Percentiles rank a stretch among this genome's conserved stretches.
phyloP scores from a whole-genome alignment of 1,284 basidiomycete species.

The Cryptococcus amylolentus region DNA sequence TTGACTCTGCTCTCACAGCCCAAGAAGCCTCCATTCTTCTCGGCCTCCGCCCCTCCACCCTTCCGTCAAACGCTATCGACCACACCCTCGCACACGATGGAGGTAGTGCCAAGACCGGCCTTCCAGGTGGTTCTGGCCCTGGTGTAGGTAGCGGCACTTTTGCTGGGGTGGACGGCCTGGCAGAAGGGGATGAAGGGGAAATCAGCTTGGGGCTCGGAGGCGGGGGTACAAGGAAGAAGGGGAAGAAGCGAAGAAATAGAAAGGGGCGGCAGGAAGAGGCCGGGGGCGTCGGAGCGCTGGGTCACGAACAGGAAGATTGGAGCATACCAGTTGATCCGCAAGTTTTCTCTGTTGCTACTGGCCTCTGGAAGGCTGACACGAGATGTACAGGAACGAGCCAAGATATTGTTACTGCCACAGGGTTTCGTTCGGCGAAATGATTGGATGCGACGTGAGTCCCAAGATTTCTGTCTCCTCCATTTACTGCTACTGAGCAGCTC shows the following conservation, averaged over 20 bases:
- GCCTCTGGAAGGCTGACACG: background rate
- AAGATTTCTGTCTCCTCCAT: background rate
- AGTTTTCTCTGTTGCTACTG: conserved; percentile 10
- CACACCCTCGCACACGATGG: conserved; percentile 10
- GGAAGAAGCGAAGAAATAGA: conserved; percentile 10
- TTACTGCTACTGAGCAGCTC: background rate
- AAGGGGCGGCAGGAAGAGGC: conserved; percentile 1
- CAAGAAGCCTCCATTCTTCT: conserved; percentile 46
- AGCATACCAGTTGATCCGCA: conserved; percentile 32
- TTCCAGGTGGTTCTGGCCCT: conserved; percentile 5
- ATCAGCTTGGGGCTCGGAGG: conserved; percentile 28
- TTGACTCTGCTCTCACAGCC: conserved; percentile 50
- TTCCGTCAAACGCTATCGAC: conserved; percentile 32
- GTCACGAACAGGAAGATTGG: conserved; percentile 6
- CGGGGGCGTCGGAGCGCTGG: background rate
- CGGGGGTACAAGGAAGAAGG: conserved; percentile 12
- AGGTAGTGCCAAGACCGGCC: conserved; percentile 1
- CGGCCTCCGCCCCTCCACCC: conserved; percentile 35
- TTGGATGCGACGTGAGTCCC: conserved; percentile 45
- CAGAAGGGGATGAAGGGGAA: conserved; percentile 24
- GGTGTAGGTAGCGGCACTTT: background rate
- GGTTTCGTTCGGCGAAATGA: conserved; percentile 52
- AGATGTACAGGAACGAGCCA: conserved; percentile 50
- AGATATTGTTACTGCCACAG: conserved; percentile 55
- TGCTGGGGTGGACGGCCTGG: background rate